Base-by-base conservation (phyloP, 2,329 filamentous ascomycete species). In the Lasiodiplodia hormozganensis region DNA sequence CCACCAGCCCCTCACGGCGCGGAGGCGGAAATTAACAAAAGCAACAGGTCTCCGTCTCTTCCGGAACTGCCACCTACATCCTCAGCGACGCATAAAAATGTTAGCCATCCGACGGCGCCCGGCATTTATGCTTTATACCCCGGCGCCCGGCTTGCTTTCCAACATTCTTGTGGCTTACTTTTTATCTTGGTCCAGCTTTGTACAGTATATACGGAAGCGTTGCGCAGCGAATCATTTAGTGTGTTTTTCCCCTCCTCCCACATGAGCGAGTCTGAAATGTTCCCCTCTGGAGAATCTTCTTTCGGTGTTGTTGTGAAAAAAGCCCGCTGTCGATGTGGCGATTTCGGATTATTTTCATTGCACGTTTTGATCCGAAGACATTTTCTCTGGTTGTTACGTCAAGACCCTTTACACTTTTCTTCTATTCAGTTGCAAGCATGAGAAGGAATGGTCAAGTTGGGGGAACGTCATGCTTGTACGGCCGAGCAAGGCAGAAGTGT, bases 131-230 rank as follows among this genome's bases (percentile, higher is more conserved):
- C 58, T 34, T 36, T 62, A 62, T 62, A 62, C 58, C 58, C 58
- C 40, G 58, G 58, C 58, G 58, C 58, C 36, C 31, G 58, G 58
- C 58, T 18, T 62, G 11, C 25, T 62, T 49, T 51, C 31, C 43
- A 62, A 49, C 31, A 49, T 62, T 62, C 58, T 62, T 62, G 58
- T 62, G 58, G 58, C 58, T 62, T 62, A 62, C 40, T 62, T 49
- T 62, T 51, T 62, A 62, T 51, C 40, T 62, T 62, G 58, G 58
- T 49, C 58, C 58, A 49, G 58, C 47, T 51, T 34, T 62, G 58
- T 62, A 62, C 40, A 62, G 58, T 62, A 49, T 25, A 62, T 62
- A 62, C n/a, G 58, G 58, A 62, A 62, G 58, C 58, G 58, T 49
- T 62, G 58, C 40, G 58, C 54, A 62, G 58, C 58, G 58, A 49